Percentiles rank a stretch among this genome's conserved stretches.
Evolutionary conservation across 2,329 filamentous ascomycete genomes (phyloP).

Genomic region (Sclerotinia trifoliorum): DNA sequence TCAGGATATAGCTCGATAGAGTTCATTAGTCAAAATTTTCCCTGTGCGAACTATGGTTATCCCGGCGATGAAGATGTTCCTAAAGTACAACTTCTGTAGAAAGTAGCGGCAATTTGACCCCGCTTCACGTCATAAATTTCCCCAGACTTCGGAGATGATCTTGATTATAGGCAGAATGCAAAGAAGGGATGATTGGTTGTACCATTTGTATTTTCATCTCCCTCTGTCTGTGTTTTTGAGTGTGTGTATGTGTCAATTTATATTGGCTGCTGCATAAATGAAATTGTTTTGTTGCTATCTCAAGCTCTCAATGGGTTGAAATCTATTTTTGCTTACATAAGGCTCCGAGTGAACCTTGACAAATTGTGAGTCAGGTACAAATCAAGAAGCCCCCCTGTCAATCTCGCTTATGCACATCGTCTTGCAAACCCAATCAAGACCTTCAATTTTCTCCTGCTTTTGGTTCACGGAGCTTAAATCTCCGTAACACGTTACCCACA

Average conservation of each 20-base stretch:
- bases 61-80: conserved; percentile 6
- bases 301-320: background rate
- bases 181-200: conserved; percentile 12
- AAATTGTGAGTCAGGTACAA: conserved; percentile 5
- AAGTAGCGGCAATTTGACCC: background rate
- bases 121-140: conserved; percentile 18
- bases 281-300: background rate
- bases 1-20: background rate
- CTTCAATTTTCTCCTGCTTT: background rate
- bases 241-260: background rate
- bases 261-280: background rate
- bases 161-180: conserved; percentile 14
- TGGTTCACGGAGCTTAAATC: conserved; percentile 4
- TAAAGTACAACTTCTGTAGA: background rate
- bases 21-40: no score
- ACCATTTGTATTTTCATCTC: background rate
- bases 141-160: conserved; percentile 19
- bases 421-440: conserved; percentile 14
- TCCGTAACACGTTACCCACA: conserved; percentile 20
- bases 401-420: conserved; percentile 24
- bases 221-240: background rate
- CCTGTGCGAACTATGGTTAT: background rate
- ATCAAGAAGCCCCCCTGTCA: background rate
- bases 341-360: conserved; percentile 3
- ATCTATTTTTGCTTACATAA: conserved; percentile 16